Evolutionary conservation across 106 monocot genomes (phyloP).

Genomic region (Hemerocallis citrina): DNA sequence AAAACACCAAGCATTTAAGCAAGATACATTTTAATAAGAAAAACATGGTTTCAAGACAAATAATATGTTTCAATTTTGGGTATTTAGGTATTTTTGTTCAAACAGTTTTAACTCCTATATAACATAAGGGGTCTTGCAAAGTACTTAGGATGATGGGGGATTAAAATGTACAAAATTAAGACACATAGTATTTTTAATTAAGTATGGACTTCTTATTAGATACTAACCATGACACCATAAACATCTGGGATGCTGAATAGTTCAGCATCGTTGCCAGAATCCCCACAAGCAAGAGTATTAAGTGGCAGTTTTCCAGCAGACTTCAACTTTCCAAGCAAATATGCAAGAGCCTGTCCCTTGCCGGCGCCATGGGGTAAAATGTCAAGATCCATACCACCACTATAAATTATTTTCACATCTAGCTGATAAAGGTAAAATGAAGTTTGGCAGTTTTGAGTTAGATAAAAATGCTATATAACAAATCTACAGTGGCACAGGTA

Average conservation of each 20-base stretch:
- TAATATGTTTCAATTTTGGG: too few relatives aligned
- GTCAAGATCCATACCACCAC: conserved; percentile 73
- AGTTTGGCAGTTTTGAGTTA: not conserved
- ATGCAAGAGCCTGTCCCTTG: conserved; percentile 87
- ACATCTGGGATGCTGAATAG: conserved; percentile 81
- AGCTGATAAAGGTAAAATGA: conserved; percentile 29
- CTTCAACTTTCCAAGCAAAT: conserved; percentile 67
- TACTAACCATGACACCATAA: conserved; percentile 88
- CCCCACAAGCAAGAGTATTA: conserved; percentile 89
- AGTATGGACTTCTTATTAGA: not conserved
- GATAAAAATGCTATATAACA: not conserved
- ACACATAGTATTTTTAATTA: too few relatives aligned
- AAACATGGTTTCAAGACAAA: too few relatives aligned
- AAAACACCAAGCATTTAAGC: too few relatives aligned
- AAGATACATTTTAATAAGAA: too few relatives aligned
- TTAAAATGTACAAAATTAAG: too few relatives aligned
- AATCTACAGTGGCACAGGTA: not conserved
- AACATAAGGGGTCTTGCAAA: too few relatives aligned
- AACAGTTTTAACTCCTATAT: too few relatives aligned
- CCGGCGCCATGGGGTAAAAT: conserved; percentile 83
- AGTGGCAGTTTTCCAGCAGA: conserved; percentile 40
- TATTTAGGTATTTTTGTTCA: too few relatives aligned
- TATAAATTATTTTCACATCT: conserved; percentile 90
- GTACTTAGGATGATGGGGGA: too few relatives aligned
- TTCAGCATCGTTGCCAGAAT: conserved; percentile 96